Conservation (phyloP, 73 alveolate genomes). For the Paraurostyla sp. region DNA sequence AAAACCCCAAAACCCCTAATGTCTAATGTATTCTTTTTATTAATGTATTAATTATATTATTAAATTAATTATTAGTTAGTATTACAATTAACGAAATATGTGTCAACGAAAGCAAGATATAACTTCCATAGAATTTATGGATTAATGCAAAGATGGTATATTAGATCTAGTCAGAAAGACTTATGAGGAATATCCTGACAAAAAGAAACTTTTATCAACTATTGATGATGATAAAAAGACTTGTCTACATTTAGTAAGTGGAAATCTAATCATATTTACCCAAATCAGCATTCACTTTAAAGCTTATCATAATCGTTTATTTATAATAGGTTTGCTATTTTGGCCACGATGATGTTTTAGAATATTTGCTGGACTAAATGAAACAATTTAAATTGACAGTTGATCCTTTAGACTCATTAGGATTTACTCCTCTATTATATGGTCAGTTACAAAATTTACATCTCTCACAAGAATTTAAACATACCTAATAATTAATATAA, state of each 20-base stretch:
- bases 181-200: neutral
- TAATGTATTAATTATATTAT: too few species aligned
- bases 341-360: slow-evolving; percentile 48
- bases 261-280: neutral
- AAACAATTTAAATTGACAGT: neutral
- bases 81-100: too few species aligned
- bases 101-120: too few species aligned
- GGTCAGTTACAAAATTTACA: neutral
- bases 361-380: neutral
- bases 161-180: neutral
- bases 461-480: neutral
- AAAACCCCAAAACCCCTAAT: too few species aligned
- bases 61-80: too few species aligned
- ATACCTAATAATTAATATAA: too few species aligned
- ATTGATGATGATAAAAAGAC: slow-evolving; percentile 35
- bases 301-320: neutral
- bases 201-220: neutral
- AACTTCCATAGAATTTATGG: too few species aligned
- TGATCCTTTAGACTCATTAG: slow-evolving; percentile 15
- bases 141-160: too few species aligned
- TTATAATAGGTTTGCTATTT: slow-evolving; percentile 30
- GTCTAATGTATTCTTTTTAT: too few species aligned
- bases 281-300: neutral
- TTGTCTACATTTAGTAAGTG: neutral
- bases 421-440: slow-evolving; percentile 43